Conservation (phyloP, 768 basidiomycete genomes). For the Chalciporus pseudorubinellus region DNA sequence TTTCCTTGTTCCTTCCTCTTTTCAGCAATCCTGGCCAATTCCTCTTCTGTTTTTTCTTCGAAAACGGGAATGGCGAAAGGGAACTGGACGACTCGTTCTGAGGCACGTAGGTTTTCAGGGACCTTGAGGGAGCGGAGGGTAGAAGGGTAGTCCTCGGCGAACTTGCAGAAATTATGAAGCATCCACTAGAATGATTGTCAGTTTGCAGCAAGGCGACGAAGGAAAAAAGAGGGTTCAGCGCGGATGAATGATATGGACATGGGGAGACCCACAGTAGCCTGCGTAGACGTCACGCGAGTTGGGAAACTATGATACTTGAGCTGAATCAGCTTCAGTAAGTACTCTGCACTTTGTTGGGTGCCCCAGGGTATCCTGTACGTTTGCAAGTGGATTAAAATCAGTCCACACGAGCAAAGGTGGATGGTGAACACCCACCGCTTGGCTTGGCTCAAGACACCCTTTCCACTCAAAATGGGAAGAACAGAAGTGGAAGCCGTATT, state of each 20-base stretch:
- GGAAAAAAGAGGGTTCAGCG: background rate
- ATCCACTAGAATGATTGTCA: constrained; percentile 66
- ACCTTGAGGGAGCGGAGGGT: constrained; percentile 67
- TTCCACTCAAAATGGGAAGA: constrained; percentile 82
- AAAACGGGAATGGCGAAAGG: constrained; percentile 62
- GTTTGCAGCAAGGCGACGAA: background rate
- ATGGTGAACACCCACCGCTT: constrained; percentile 64
- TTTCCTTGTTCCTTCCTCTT: constrained; percentile 82
- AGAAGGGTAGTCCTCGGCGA: constrained; percentile 70
- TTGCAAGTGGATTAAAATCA: background rate
- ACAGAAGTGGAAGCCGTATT: constrained; percentile 90
- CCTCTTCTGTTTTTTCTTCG: constrained; percentile 91
- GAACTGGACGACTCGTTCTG: constrained; percentile 82
- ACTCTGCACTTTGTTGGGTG: constrained; percentile 83
- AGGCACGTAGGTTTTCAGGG: constrained; percentile 59
- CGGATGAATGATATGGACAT: background rate
- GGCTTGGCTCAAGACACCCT: constrained; percentile 77
- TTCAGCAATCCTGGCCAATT: constrained; percentile 73
- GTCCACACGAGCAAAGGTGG: background rate
- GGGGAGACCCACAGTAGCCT: constrained; percentile 62
- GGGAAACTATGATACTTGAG: constrained; percentile 95
- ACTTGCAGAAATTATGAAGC: constrained; percentile 82
- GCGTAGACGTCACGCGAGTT: constrained; percentile 70
- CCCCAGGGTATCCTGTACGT: constrained; percentile 94
- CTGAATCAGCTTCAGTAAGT: constrained; percentile 89